Evolutionary conservation across 192 early-diverging fungal species (phyloP).

Genomic region (Phycomyces nitens): DNA sequence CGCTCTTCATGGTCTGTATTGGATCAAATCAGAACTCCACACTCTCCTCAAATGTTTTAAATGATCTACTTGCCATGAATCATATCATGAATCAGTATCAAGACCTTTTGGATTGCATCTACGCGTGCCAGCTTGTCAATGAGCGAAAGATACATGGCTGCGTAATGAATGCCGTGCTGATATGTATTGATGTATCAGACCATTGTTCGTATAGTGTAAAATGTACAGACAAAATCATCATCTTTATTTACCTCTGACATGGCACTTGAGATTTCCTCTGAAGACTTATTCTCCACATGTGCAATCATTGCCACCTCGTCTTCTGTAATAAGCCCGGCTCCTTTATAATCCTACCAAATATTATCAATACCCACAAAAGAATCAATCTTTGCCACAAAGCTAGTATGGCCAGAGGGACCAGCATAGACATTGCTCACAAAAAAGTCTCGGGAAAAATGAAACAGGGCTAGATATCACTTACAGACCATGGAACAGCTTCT

Average conservation of each 20-base stretch:
- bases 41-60: neutral
- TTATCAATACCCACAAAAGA: neutral
- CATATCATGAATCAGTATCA: conserved; percentile 82
- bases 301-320: conserved; percentile 69
- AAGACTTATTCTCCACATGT: conserved; percentile 45
- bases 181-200: neutral
- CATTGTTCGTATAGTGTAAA: neutral
- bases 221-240: too few species aligned
- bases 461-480: conserved; percentile 20
- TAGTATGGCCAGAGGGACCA: too few species aligned
- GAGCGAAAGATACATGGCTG: conserved; percentile 64
- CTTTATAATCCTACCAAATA: conserved; percentile 72
- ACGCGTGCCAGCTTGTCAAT: conserved; percentile 75
- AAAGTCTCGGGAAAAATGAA: neutral
- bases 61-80: conserved; percentile 47
- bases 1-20: conserved; percentile 48
- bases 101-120: conserved; percentile 85
- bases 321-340: conserved; percentile 74
- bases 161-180: conserved; percentile 47
- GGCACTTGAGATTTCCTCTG: conserved; percentile 28
- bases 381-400: too few species aligned
- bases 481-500: conserved; percentile 89
- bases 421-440: too few species aligned
- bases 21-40: neutral
- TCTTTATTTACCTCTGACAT: conserved; percentile 22